phyloP scores from a whole-genome alignment of 2,329 filamentous ascomycete species.

The Aspergillus ochraceoroseus region DNA sequence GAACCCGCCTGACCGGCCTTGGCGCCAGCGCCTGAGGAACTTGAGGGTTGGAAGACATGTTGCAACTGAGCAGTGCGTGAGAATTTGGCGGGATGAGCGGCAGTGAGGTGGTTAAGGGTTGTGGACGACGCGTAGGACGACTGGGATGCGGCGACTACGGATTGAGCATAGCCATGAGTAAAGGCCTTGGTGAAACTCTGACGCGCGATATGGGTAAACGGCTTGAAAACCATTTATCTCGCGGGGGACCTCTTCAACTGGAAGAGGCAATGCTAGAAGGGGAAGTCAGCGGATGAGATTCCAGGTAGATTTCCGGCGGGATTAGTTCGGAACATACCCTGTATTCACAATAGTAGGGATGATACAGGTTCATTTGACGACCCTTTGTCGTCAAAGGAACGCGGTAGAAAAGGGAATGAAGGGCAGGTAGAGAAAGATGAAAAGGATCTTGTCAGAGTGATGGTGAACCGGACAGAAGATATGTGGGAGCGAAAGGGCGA shows the following conservation, averaged over 20 bases:
- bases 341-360: constrained; percentile 55
- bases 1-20: constrained; percentile 56
- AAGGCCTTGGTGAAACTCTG: constrained; percentile 96
- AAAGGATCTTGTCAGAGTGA: constrained; percentile 3
- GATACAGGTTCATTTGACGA: constrained; percentile 99
- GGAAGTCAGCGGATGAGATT: constrained; percentile 16
- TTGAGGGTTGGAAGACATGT: constrained; percentile 65
- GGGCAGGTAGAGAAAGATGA: constrained; percentile 4
- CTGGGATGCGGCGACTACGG: constrained; percentile 91
- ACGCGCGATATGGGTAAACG: constrained; percentile 79
- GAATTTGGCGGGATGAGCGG: constrained; percentile 49
- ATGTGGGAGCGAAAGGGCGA: constrained; percentile 16
- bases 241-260: constrained; percentile 60
- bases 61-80: constrained; percentile 62
- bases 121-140: constrained; percentile 67
- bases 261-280: constrained; percentile 50
- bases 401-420: constrained; percentile 51
- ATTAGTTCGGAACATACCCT: constrained; percentile 50
- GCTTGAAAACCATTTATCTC: constrained; percentile 83
- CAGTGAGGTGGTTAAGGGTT: constrained; percentile 51
- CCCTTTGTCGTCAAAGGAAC: constrained; percentile 82
- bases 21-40: constrained; percentile 49
- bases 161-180: constrained; percentile 96
- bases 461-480: constrained; percentile 9
- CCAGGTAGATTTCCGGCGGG: constrained; percentile 4